A percentile compares a stretch with the other conserved stretches of the same genome.
These are phyloP conservation scores for Lodderomyces pseudojiufengensis DNA, from an alignment of 1,139 yeast genomes.

Conservation along the genomic window DNA sequence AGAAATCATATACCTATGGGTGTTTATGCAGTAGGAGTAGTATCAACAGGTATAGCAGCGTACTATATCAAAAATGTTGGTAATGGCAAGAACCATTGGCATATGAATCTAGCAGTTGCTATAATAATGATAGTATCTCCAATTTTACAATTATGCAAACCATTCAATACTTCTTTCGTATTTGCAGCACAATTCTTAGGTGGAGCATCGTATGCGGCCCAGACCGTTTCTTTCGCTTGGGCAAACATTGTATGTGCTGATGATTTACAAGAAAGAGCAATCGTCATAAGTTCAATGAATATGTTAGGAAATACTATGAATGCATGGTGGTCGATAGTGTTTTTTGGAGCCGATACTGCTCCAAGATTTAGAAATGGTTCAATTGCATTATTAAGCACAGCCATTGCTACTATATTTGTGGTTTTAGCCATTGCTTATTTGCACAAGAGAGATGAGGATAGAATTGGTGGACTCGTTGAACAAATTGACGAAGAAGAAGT, in stretches of 20 bases:
- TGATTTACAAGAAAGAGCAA: slow-evolving; percentile 55
- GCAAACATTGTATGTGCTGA: slow-evolving; percentile 52
- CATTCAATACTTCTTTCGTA: slow-evolving; percentile 18
- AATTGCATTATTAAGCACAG: slow-evolving; percentile 54
- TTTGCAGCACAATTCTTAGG: slow-evolving; percentile 54
- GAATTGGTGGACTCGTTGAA: slow-evolving; percentile 25
- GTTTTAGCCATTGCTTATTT: slow-evolving; percentile 24
- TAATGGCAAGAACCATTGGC: slow-evolving; percentile 38
- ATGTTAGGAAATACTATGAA: slow-evolving; percentile 62
- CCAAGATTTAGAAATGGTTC: slow-evolving; percentile 52
- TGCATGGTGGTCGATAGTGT: slow-evolving; percentile 60
- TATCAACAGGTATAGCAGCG: slow-evolving; percentile 44
- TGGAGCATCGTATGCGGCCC: slow-evolving; percentile 55
- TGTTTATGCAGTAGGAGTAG: slow-evolving; percentile 50
- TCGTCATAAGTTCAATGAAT: slow-evolving; percentile 59
- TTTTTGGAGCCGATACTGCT: slow-evolving; percentile 47
- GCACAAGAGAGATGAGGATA: slow-evolving; percentile 43
- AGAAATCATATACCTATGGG: slow-evolving; percentile 59
- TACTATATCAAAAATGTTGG: slow-evolving; percentile 35
- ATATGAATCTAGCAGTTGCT: slow-evolving; percentile 43
- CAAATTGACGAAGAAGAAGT: not conserved
- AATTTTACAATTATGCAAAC: slow-evolving; percentile 23
- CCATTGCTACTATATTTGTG: slow-evolving; percentile 24
- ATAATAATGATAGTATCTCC: slow-evolving; percentile 39
- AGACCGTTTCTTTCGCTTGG: slow-evolving; percentile 58